Evolutionary conservation across 208 protist species (phyloP), one percentile per base, ranked within the genome.

Genomic region (Eutreptiella sp.): DNA sequence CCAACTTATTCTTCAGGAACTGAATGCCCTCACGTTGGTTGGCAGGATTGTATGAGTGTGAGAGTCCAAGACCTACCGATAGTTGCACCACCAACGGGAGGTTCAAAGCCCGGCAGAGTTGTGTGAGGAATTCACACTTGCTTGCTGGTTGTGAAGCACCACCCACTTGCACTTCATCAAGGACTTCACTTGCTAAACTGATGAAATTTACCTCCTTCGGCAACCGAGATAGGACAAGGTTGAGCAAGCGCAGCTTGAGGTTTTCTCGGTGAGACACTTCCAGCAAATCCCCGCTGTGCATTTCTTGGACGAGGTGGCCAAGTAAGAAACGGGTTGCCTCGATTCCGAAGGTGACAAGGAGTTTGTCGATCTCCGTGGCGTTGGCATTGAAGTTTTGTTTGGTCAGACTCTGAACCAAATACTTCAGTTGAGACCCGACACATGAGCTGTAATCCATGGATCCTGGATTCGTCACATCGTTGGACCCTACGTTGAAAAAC

Each of bases 1-100:
- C 45, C 11, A 50, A n/a, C 29, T 50, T 50, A 19, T 50, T 50
- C 29, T 50, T 50, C 29, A 50, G 31, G 45, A 50, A 50, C 29
- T n/a, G 19, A 11, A 35, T 11, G 19, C 45, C 45, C 14, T 50
- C 29, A 11, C 11, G 11, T 50, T 50, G 45, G 11, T 35, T 19
- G 11, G 11, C 45, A 50, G 45, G 19, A 11, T 50, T 19, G 29
- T 19, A 42, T 11, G 23, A 42, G 45, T 50, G 45, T 11, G 14
- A 35, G 29, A 50, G 31, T 11, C 14, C 19, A 19, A 50, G 45
- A 11, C 11, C 45, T 16, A 50, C 14, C 19, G 45, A 11, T 11
- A 50, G 29, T 19, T 50, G 45, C 19, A 50, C 45, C 29, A 19
- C 14, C 11, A 50, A 19, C 11, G 45, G 45, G 11, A 50, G 11